phyloP scores from a whole-genome alignment of 2,329 filamentous ascomycete genomes.

The Arthrobotrys sinensis region DNA sequence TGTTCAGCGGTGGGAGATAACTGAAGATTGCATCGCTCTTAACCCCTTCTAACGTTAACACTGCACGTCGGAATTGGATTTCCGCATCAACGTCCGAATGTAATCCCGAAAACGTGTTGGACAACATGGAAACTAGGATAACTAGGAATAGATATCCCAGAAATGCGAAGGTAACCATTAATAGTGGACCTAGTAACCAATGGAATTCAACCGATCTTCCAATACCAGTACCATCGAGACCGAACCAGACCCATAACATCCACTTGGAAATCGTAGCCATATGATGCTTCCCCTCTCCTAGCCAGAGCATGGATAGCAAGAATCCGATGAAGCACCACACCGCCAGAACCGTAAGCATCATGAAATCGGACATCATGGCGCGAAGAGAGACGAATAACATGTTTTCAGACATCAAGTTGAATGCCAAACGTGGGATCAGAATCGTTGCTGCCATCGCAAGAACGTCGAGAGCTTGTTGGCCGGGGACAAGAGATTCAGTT shows the following conservation, averaged over 20 bases:
- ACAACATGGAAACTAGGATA: constrained; percentile 87
- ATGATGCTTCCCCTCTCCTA: constrained; percentile 76
- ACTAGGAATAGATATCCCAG: constrained; percentile 91
- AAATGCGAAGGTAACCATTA: constrained; percentile 89
- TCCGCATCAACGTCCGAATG: constrained; percentile 84
- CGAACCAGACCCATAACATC: constrained; percentile 96
- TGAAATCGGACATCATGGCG: constrained; percentile 89
- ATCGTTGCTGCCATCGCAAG: constrained; percentile 85
- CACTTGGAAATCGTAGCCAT: constrained; percentile 84
- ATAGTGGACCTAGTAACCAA: constrained; percentile 80
- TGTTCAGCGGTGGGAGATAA: constrained; percentile 86
- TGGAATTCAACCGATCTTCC: constrained; percentile 79
- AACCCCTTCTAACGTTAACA: constrained; percentile 86
- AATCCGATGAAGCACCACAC: constrained; percentile 89
- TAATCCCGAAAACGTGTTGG: constrained; percentile 85
- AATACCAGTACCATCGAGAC: constrained; percentile 79
- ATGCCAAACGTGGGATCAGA: constrained; percentile 82
- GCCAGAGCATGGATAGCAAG: constrained; percentile 83
- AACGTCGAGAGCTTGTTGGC: constrained; percentile 81
- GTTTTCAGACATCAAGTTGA: constrained; percentile 86
- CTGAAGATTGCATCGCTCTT: constrained; percentile 87
- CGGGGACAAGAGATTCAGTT: constrained; percentile 70
- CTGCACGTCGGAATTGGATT: constrained; percentile 84
- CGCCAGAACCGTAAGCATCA: constrained; percentile 81
- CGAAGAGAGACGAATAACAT: constrained; percentile 85